Conservation (phyloP, 106 monocot genomes). For the Dendrobium catenatum region DNA sequence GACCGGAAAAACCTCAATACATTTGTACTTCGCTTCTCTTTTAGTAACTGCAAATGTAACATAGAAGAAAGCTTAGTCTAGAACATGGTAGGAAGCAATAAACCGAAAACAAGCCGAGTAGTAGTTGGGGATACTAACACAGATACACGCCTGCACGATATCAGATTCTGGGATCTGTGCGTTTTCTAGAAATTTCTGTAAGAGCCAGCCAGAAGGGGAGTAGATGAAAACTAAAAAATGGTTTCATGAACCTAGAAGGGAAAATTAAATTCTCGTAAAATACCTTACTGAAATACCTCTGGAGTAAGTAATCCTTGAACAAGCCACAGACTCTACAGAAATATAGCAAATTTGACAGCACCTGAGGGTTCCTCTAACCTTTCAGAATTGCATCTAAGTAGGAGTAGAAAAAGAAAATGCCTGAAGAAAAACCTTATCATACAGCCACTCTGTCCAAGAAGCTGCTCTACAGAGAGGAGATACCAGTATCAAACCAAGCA, state of each 20-base stretch:
- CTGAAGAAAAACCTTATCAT: slow-evolving; percentile 44
- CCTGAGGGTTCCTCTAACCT: slow-evolving; percentile 22
- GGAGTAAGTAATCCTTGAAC: slow-evolving; percentile 59
- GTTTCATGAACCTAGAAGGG: neutral
- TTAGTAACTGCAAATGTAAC: slow-evolving; percentile 34
- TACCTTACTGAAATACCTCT: slow-evolving; percentile 86
- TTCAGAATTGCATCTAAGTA: neutral
- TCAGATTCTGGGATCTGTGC: slow-evolving; percentile 47
- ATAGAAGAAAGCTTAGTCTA: neutral
- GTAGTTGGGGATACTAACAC: slow-evolving; percentile 32
- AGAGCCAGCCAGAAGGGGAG: neutral
- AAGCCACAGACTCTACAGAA: slow-evolving; percentile 78
- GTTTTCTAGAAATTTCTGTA: slow-evolving; percentile 53
- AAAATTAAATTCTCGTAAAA: neutral
- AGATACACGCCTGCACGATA: slow-evolving; percentile 63
- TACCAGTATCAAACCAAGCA: slow-evolving; percentile 61
- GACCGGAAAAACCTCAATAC: slow-evolving; percentile 57
- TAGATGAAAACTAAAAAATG: neutral
- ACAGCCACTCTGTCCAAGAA: slow-evolving; percentile 81
- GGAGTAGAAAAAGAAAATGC: neutral
- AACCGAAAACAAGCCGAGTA: neutral
- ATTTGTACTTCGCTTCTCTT: slow-evolving; percentile 50
- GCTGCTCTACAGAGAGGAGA: slow-evolving; percentile 78
- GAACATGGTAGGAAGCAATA: neutral
- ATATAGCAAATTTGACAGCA: slow-evolving; percentile 73